Conservation (phyloP, 2,329 filamentous ascomycete genomes). For the Colletotrichum godetiae region DNA sequence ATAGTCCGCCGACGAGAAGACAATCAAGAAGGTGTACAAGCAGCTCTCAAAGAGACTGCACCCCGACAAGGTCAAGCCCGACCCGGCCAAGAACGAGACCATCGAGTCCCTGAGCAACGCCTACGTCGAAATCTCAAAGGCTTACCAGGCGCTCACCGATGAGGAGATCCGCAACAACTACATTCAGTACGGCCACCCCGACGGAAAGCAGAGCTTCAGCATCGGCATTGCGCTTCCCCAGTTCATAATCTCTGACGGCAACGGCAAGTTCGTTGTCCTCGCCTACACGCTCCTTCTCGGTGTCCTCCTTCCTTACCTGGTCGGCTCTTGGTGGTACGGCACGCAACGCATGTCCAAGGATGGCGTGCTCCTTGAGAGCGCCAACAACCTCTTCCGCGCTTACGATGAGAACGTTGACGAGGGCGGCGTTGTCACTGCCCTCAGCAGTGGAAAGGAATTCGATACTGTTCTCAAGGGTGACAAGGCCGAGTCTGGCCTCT, state of each 20-base stretch:
- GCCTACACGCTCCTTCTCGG: slow-evolving; percentile 91
- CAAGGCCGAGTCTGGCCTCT: slow-evolving; percentile 82
- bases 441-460: slow-evolving; percentile 90
- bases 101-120: slow-evolving; percentile 83
- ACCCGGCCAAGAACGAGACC: slow-evolving; percentile 90
- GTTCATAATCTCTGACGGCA: slow-evolving; percentile 91
- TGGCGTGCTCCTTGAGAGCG: slow-evolving; percentile 90
- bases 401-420: slow-evolving; percentile 88
- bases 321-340: slow-evolving; percentile 99
- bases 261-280: slow-evolving; percentile 93
- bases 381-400: slow-evolving; percentile 93
- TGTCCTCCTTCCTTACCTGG: slow-evolving; percentile 89
- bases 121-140: slow-evolving; percentile 96
- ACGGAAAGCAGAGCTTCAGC: slow-evolving; percentile 97
- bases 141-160: slow-evolving; percentile 97
- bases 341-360: slow-evolving; percentile 94
- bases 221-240: slow-evolving; percentile 96
- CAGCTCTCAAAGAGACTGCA: slow-evolving; percentile 87
- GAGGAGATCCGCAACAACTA: slow-evolving; percentile 98
- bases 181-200: slow-evolving; percentile 93
- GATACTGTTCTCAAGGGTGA: slow-evolving; percentile 79
- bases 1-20: slow-evolving; percentile 81
- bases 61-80: slow-evolving; percentile 90
- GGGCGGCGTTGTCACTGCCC: slow-evolving; percentile 80
- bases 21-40: slow-evolving; percentile 93